Evolutionary conservation across 345 rosid species (phyloP).

Genomic region (Lumnitzera littorea): DNA sequence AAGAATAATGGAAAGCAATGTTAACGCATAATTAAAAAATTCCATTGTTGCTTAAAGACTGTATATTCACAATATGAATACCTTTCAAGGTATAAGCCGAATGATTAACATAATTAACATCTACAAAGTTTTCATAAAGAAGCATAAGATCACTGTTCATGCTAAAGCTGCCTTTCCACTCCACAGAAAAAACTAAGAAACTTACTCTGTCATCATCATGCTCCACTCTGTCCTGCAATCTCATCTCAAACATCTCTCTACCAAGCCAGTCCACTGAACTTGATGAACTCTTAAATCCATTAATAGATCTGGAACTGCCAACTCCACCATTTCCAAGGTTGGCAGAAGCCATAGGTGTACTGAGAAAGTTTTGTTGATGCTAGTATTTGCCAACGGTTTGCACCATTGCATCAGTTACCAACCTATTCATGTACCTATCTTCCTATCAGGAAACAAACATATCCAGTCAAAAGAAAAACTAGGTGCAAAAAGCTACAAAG

Average conservation of each 20-base stretch:
- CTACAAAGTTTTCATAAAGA: no score
- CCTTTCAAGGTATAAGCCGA: neutral
- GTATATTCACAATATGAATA: no score
- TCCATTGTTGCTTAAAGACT: no score
- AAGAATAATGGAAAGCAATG: no score
- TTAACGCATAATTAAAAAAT: no score
- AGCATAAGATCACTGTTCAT: no score
- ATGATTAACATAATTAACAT: neutral
- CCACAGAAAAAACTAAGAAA: conserved; percentile 4
- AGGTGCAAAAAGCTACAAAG: no score
- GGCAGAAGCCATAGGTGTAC: conserved; percentile 67
- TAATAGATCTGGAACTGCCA: conserved; percentile 87
- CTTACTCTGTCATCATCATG: conserved; percentile 84
- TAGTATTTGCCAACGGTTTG: conserved; percentile 19
- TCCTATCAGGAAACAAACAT: conserved; percentile 18
- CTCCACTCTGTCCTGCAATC: conserved; percentile 76
- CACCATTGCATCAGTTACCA: conserved; percentile 26
- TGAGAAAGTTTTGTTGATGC: conserved; percentile 17
- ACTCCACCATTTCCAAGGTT: conserved; percentile 86
- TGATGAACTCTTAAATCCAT: conserved; percentile 81
- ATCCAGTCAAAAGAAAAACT: no score
- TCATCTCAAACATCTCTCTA: conserved; percentile 90
- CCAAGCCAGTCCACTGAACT: conserved; percentile 96
- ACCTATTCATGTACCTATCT: conserved; percentile 30
- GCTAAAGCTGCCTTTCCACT: neutral